A percentile compares a stretch with the other conserved stretches of the same genome.
phyloP scores from a whole-genome alignment of 129 eudicot species.

The Helianthus annuus region DNA sequence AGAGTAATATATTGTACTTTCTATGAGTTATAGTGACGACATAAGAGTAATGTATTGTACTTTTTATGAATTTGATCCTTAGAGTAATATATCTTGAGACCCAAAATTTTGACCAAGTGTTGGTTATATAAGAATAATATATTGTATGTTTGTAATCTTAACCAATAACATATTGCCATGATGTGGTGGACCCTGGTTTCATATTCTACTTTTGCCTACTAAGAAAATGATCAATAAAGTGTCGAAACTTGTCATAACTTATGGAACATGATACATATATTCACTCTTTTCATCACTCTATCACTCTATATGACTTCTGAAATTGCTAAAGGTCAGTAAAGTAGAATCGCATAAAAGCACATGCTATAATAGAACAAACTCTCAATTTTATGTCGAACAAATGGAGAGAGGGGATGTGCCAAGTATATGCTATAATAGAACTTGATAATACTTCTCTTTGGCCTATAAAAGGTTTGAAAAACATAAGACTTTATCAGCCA shows the following conservation, averaged over 20 bases:
- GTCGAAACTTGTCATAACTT: not conserved
- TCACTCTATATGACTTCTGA: not conserved
- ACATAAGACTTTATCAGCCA: not conserved
- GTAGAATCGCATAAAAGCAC: not conserved
- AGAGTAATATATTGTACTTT: no score
- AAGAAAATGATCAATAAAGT: not conserved
- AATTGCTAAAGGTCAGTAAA: not conserved
- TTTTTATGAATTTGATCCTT: no score
- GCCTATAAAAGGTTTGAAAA: slow-evolving; percentile 6
- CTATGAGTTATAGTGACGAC: not conserved
- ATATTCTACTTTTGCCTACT: not conserved
- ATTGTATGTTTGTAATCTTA: not conserved
- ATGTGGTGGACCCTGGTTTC: not conserved
- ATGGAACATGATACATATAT: slow-evolving; percentile 4
- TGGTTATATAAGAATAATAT: not conserved
- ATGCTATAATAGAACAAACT: not conserved
- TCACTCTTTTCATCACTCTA: not conserved
- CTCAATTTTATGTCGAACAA: not conserved
- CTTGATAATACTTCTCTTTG: not conserved
- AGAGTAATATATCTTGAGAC: not conserved
- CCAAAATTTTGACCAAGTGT: not conserved
- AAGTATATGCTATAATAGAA: slow-evolving; percentile 15
- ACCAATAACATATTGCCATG: not conserved
- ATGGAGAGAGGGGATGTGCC: not conserved
- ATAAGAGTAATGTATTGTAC: not conserved